Evolutionary conservation across 2,329 filamentous ascomycete species (phyloP), one percentile per base, ranked within the genome.

Genomic region (Hysterium pulicare): DNA sequence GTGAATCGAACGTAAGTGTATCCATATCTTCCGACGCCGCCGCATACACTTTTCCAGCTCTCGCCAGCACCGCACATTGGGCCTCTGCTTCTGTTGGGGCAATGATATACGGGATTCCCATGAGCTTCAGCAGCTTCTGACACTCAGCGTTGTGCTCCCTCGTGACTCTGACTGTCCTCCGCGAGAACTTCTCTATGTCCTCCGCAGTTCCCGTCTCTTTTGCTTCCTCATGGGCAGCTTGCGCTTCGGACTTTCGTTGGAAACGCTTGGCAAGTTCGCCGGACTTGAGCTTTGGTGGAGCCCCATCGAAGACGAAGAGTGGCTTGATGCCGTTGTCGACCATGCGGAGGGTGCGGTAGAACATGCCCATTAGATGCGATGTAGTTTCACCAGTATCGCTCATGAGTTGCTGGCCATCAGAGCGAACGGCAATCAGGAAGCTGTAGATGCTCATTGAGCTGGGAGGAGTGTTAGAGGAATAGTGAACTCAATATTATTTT

Each of bases 11-110:
- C 60, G 91, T 97, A 42, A 98, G 74, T 0, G 93, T 98, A 63
- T 98, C 93, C 93, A 98, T 98, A 70, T 98, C 93, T 71, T 98
- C 93, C 51, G 87, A 95, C 2, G 93, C 93, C 16, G 93, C 93
- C 3, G 90, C 93, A 65, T 94, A 98, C 39, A 98, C 93, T 71
- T 97, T 97, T 28, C 90, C 91, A 4, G 87, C 90, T 47, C 86
- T 78, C 1, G 93, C 93, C 48, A 98, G 76, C 31, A 84, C 86
- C 3, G 93, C 93, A 66, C 93, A 98, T 66, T 98, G 93, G 2
- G 93, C 93, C 72, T 98, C 93, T 4, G 93, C 93, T 69, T 98
- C 93, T 0, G 93, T 98, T 0, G 93, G 93, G 0, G 93, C 93
- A 59, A 96, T 81, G 50, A 98, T 91, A 67, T 85, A 97, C 1